A percentile compares a stretch with the other conserved stretches of the same genome.
Conservation (phyloP, 2,329 filamentous ascomycete genomes). For the Ramichloridium luteum region DNA sequence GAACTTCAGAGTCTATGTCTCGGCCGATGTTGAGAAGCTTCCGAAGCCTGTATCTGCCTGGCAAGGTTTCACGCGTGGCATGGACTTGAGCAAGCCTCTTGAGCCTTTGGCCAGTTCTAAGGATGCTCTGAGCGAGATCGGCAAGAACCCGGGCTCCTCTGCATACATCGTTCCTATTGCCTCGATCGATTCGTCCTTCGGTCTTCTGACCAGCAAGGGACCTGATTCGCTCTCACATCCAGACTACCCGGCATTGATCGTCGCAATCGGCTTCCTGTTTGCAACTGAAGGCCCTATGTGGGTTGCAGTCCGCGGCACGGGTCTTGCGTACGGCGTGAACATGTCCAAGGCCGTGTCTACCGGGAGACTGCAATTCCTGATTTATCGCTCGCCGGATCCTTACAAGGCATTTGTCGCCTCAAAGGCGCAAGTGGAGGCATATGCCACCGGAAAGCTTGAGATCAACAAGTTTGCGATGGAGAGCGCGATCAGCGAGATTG, state of each 20-base stretch:
- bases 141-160: constrained; percentile 59
- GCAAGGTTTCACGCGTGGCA: constrained; percentile 47
- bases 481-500: constrained; percentile 80
- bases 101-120: constrained; percentile 58
- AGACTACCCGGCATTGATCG: constrained; percentile 68
- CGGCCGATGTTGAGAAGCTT: constrained; percentile 66
- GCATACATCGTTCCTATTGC: constrained; percentile 80
- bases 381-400: constrained; percentile 82
- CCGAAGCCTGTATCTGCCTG: constrained; percentile 65
- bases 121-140: constrained; percentile 62
- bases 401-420: constrained; percentile 74
- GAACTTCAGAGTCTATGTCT: constrained; percentile 77
- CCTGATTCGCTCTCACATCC: constrained; percentile 65
- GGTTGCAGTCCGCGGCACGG: constrained; percentile 83
- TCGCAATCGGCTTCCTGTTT: constrained; percentile 83
- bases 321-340: constrained; percentile 78
- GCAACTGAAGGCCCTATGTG: constrained; percentile 89
- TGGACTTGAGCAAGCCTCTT: constrained; percentile 45
- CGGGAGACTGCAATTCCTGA: constrained; percentile 68
- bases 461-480: constrained; percentile 78
- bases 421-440: constrained; percentile 59
- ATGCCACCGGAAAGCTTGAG: constrained; percentile 56
- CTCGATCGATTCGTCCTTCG: constrained; percentile 84
- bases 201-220: constrained; percentile 61
- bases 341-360: constrained; percentile 68